A percentile compares a stretch with the other conserved stretches of the same genome.
phyloP scores from a whole-genome alignment of 805 yeast species.

The Kregervanrija pseudodelftensis region DNA sequence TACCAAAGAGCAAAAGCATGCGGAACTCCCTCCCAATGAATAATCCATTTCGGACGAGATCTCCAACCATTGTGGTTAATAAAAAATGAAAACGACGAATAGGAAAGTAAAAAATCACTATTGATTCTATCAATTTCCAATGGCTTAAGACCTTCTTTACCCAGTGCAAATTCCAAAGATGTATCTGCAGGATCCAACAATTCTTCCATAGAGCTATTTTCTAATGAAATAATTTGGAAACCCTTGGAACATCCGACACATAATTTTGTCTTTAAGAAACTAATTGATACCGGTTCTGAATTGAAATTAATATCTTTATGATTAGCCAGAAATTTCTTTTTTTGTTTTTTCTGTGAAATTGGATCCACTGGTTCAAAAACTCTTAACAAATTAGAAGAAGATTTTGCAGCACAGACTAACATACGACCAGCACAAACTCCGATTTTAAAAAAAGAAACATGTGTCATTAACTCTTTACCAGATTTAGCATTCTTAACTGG shows the following conservation, averaged over 20 bases:
- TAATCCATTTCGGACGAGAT: conserved; percentile 85
- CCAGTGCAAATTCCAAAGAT: conserved; percentile 87
- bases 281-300: conserved; percentile 87
- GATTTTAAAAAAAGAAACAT: conserved; percentile 82
- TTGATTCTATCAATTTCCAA: conserved; percentile 87
- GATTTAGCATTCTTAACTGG: conserved; percentile 48
- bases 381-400: conserved; percentile 69
- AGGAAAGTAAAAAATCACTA: conserved; percentile 79
- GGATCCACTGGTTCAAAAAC: conserved; percentile 90
- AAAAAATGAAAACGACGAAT: conserved; percentile 89
- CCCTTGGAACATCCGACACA: conserved; percentile 97
- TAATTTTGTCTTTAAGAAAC: conserved; percentile 78
- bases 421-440: conserved; percentile 89
- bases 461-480: conserved; percentile 76
- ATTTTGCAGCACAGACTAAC: conserved; percentile 83
- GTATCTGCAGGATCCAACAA: conserved; percentile 98
- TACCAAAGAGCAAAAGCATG: conserved; percentile 88
- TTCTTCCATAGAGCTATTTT: conserved; percentile 79
- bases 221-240: conserved; percentile 86
- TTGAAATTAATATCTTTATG: conserved; percentile 71
- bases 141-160: conserved; percentile 70
- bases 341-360: conserved; percentile 47
- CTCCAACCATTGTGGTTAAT: conserved; percentile 97
- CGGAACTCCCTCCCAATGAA: conserved; percentile 96
- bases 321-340: conserved; percentile 63